A percentile compares a stretch with the other conserved stretches of the same genome.
These are phyloP conservation scores for Moniliophthora roreri DNA, from an alignment of 1,284 basidiomycete species.

Conservation along the genomic window DNA sequence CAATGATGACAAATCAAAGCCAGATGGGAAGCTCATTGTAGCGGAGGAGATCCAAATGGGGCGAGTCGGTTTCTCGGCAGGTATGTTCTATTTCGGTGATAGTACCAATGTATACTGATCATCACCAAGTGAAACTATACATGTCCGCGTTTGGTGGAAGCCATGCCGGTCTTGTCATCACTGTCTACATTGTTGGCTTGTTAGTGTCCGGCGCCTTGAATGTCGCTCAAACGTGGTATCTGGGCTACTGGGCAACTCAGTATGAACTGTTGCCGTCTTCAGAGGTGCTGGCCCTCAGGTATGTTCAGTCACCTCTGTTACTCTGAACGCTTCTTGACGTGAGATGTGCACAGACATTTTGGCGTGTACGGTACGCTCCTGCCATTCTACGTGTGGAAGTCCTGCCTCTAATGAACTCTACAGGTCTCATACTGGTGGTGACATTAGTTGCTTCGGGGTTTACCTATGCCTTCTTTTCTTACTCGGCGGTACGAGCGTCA, in stretches of 20 bases:
- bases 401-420: constrained; percentile 23
- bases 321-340: neutral
- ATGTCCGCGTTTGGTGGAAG: constrained; percentile 24
- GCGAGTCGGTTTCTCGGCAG: constrained; percentile 47
- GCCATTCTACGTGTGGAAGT: constrained; percentile 15
- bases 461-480: constrained; percentile 19
- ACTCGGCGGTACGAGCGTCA: constrained; percentile 44
- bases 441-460: constrained; percentile 14
- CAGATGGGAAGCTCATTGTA: constrained; percentile 49
- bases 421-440: constrained; percentile 31
- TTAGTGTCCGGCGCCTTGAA: constrained; percentile 29
- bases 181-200: constrained; percentile 26
- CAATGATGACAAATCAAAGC: constrained; percentile 17
- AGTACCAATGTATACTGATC: constrained; percentile 5
- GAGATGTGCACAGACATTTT: constrained; percentile 37
- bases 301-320: constrained; percentile 20
- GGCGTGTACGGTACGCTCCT: constrained; percentile 41
- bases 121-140: constrained; percentile 29
- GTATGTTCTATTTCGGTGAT: constrained; percentile 26
- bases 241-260: constrained; percentile 53
- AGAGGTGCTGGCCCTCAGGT: constrained; percentile 39
- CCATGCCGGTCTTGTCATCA: constrained; percentile 21
- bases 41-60: constrained; percentile 62
- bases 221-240: constrained; percentile 52
- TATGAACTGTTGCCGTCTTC: constrained; percentile 27